Conservation (phyloP, 2,329 filamentous ascomycete genomes). For the Trichoderma sp. region DNA sequence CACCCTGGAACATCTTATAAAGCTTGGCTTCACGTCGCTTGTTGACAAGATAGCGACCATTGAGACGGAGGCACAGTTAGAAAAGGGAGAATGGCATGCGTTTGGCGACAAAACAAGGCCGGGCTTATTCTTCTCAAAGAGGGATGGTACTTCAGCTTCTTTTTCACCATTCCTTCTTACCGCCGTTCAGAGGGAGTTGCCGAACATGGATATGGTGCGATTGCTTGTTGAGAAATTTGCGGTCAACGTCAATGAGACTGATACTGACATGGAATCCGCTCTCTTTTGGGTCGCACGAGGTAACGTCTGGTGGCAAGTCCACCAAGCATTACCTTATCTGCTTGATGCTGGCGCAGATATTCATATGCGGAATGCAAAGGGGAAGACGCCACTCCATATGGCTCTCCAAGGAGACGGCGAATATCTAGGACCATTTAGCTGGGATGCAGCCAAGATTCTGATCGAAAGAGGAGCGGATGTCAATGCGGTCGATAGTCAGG, state of each 20-base stretch:
- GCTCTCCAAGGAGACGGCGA: slow-evolving; percentile 12
- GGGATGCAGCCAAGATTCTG: slow-evolving; percentile 25
- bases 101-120: slow-evolving; percentile 24
- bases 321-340: slow-evolving; percentile 29
- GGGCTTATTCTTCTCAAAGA: slow-evolving; percentile 26
- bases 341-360: slow-evolving; percentile 25
- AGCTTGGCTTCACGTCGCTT: slow-evolving; percentile 24
- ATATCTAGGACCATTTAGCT: slow-evolving; percentile 15
- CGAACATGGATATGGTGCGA: slow-evolving; percentile 39
- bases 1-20: slow-evolving; percentile 19
- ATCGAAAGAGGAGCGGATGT: slow-evolving; percentile 29
- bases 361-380: slow-evolving; percentile 14
- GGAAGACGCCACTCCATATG: slow-evolving; percentile 27
- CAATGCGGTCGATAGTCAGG: slow-evolving; percentile 22
- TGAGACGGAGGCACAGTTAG: slow-evolving; percentile 13
- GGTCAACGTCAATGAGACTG: slow-evolving; percentile 35
- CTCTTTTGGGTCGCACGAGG: slow-evolving; percentile 24
- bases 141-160: neutral
- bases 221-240: slow-evolving; percentile 37
- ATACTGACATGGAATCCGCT: slow-evolving; percentile 20
- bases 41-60: slow-evolving; percentile 26
- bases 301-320: slow-evolving; percentile 28
- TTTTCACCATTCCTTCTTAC: slow-evolving; percentile 28
- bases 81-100: slow-evolving; percentile 27
- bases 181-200: slow-evolving; percentile 34